phyloP scores from a whole-genome alignment of 83 land plant species.

The Thuja plicata region DNA sequence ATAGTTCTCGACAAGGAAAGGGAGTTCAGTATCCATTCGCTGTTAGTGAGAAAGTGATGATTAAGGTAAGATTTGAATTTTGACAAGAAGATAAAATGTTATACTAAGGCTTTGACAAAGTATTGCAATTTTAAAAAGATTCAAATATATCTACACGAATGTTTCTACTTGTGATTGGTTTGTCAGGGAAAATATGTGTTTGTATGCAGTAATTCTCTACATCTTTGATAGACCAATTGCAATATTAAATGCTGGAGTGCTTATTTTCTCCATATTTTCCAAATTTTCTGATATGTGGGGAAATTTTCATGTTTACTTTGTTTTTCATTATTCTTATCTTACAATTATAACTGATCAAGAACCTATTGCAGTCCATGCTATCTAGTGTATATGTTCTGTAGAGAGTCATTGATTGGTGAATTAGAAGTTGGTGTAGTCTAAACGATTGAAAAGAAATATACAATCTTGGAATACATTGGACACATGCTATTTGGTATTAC shows the following conservation, averaged over 20 bases:
- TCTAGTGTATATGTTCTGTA: background rate
- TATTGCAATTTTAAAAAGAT: background rate
- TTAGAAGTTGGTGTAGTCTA: background rate
- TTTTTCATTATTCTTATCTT: background rate
- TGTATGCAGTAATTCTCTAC: background rate
- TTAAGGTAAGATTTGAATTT: constrained; percentile 57
- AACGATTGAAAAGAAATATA: no score
- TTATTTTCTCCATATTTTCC: background rate
- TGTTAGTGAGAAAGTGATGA: constrained; percentile 85
- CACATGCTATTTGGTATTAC: background rate
- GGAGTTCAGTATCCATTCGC: constrained; percentile 94
- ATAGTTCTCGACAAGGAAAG: constrained; percentile 33
- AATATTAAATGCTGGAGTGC: background rate
- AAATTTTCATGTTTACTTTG: background rate
- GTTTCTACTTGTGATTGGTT: background rate
- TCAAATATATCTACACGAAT: background rate
- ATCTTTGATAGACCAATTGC: background rate
- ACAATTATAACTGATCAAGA: background rate
- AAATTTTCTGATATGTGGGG: background rate
- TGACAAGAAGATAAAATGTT: background rate
- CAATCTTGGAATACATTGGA: background rate
- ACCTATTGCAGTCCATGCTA: background rate
- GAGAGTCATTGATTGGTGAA: background rate
- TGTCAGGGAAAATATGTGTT: background rate
- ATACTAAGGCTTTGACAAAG: background rate